Conservation (phyloP, 331 rosid species). For the Pyracantha coccinea region DNA sequence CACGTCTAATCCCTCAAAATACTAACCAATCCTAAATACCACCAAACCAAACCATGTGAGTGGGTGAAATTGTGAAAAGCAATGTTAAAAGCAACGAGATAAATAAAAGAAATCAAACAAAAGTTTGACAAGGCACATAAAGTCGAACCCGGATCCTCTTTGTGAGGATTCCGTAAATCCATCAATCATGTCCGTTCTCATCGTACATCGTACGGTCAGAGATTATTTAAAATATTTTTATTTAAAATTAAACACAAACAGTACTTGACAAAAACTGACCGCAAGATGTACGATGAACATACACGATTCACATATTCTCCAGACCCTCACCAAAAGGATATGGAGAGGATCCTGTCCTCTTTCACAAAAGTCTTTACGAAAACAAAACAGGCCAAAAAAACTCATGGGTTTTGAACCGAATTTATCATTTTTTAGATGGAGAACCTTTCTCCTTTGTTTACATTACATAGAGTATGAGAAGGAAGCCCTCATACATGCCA, state of each 20-base stretch:
- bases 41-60: too few relatives aligned
- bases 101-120: not conserved
- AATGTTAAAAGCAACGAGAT: not conserved
- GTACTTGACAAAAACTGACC: too few relatives aligned
- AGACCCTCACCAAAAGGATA: too few relatives aligned
- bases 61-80: not conserved
- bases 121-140: not conserved
- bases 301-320: rapidly evolving
- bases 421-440: not conserved
- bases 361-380: not conserved
- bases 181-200: rapidly evolving
- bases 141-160: too few relatives aligned
- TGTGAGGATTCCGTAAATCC: rapidly evolving
- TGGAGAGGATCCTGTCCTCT: not conserved
- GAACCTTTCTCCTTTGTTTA: not conserved
- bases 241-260: too few relatives aligned
- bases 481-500: not conserved
- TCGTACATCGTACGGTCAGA: rapidly evolving
- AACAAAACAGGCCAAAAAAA: not conserved
- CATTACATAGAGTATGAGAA: not conserved
- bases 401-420: not conserved
- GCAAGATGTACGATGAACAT: too few relatives aligned
- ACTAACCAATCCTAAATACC: too few relatives aligned
- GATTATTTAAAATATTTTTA: too few relatives aligned
- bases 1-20: too few relatives aligned